Conservation (phyloP, 768 basidiomycete genomes). For the Mycena belliarum region DNA sequence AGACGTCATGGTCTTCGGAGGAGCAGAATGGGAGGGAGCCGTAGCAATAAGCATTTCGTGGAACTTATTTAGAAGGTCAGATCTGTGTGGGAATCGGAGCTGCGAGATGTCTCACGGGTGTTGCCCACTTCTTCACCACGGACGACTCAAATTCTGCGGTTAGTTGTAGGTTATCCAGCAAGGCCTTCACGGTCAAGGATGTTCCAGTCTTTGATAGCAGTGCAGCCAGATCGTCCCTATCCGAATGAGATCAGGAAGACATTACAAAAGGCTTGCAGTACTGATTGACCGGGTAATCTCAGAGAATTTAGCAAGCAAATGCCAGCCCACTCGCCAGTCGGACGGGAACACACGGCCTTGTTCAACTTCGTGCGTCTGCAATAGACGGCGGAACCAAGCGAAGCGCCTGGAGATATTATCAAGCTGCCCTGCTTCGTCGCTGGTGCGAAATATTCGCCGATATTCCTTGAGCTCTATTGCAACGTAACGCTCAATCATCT, state of each 20-base stretch:
- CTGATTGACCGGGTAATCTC: slow-evolving; percentile 78
- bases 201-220: slow-evolving; percentile 79
- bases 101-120: slow-evolving; percentile 48
- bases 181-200: slow-evolving; percentile 69
- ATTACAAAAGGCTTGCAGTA: background rate
- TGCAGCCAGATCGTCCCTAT: slow-evolving; percentile 80
- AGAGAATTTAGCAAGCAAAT: slow-evolving; percentile 81
- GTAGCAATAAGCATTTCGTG: slow-evolving; percentile 62
- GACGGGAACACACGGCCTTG: slow-evolving; percentile 80
- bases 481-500: slow-evolving; percentile 87
- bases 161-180: slow-evolving; percentile 85
- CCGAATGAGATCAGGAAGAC: background rate
- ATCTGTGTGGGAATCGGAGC: background rate
- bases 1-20: slow-evolving; percentile 76
- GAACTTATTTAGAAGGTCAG: slow-evolving; percentile 42
- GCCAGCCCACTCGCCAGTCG: slow-evolving; percentile 85
- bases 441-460: slow-evolving; percentile 89
- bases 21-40: slow-evolving; percentile 48
- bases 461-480: slow-evolving; percentile 93
- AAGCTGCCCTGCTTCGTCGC: slow-evolving; percentile 93
- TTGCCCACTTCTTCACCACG: slow-evolving; percentile 81
- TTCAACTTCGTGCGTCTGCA: slow-evolving; percentile 87
- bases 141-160: slow-evolving; percentile 86
- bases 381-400: slow-evolving; percentile 89
- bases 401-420: slow-evolving; percentile 93